Evolutionary conservation across 306 rosid species (phyloP).

Genomic region (Oxytropis ochrocephala): DNA sequence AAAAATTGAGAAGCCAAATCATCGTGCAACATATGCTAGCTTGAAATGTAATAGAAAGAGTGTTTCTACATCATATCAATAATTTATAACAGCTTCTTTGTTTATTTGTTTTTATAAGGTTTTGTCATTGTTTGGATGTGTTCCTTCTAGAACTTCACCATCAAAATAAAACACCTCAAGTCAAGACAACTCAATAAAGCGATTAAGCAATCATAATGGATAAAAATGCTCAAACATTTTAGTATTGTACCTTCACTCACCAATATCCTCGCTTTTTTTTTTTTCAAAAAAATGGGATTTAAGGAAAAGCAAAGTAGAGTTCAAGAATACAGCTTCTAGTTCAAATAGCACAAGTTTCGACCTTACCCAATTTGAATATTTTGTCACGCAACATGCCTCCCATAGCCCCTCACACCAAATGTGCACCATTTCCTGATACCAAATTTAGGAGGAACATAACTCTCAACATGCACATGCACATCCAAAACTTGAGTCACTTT

Average conservation of each 20-base stretch:
- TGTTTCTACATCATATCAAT: not conserved
- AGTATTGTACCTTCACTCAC: not conserved
- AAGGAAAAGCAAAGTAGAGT: not conserved
- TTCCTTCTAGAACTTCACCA: not conserved
- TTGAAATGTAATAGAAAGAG: not conserved
- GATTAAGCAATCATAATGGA: not conserved
- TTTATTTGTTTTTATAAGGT: not conserved
- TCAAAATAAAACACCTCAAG: not conserved
- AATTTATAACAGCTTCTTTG: not conserved
- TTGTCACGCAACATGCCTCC: slow-evolving; percentile 75
- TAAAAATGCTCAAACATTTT: no score
- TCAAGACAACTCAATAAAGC: slow-evolving; percentile 4
- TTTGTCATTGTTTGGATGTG: not conserved
- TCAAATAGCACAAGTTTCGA: slow-evolving; percentile 25
- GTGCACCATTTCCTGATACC: no score
- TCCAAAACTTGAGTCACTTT: no score
- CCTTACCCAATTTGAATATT: slow-evolving; percentile 94
- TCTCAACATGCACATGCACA: no score
- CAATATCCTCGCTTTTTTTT: not conserved
- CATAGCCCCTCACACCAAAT: no score
- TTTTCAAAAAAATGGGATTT: not conserved
- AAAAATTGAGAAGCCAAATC: not conserved
- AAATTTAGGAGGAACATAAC: no score
- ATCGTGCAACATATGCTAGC: not conserved
- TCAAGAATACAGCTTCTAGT: not conserved